Conservation (phyloP, 2,329 filamentous ascomycete species). For the Ilyonectria sp. region DNA sequence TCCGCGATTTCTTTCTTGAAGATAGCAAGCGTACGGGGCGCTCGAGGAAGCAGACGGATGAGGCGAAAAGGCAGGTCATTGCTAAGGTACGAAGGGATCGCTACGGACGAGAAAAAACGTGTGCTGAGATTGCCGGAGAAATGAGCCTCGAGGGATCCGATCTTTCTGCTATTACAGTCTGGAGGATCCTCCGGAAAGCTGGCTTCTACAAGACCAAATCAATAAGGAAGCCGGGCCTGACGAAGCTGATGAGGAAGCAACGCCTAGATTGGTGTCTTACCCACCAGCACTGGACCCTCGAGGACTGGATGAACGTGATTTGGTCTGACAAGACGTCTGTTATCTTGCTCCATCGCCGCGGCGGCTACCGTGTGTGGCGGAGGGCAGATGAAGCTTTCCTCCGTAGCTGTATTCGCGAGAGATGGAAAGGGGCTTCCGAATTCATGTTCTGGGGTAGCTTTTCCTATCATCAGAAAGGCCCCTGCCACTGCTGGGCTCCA, state of each 20-base stretch:
- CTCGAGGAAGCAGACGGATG: too few species aligned
- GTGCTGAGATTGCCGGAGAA: too few species aligned
- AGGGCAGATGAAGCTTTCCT: slow-evolving; percentile 25
- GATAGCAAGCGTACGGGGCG: too few species aligned
- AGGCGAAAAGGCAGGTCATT: too few species aligned
- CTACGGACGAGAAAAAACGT: too few species aligned
- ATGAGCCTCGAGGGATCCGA: not conserved
- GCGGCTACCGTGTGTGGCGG: slow-evolving; percentile 33
- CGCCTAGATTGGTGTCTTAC: slow-evolving; percentile 7
- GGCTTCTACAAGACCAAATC: slow-evolving; percentile 23
- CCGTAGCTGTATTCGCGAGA: slow-evolving; percentile 34
- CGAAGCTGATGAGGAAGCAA: not conserved
- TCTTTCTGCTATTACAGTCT: not conserved
- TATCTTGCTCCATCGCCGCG: slow-evolving; percentile 21
- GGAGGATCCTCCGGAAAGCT: slow-evolving; percentile 17
- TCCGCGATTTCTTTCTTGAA: too few species aligned
- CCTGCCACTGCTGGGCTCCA: slow-evolving; percentile 34
- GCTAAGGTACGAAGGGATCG: too few species aligned
- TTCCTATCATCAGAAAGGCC: slow-evolving; percentile 38
- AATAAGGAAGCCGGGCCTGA: slow-evolving; percentile 26
- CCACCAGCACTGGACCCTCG: slow-evolving; percentile 18
- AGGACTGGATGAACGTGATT: slow-evolving; percentile 36
- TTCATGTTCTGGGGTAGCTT: slow-evolving; percentile 42
- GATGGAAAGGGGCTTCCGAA: slow-evolving; percentile 35
- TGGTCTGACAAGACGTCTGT: slow-evolving; percentile 34